Evolutionary conservation across 2,329 filamentous ascomycete species (phyloP), one percentile per base, ranked within the genome.

Genomic region (Sclerotinia spermophila): DNA sequence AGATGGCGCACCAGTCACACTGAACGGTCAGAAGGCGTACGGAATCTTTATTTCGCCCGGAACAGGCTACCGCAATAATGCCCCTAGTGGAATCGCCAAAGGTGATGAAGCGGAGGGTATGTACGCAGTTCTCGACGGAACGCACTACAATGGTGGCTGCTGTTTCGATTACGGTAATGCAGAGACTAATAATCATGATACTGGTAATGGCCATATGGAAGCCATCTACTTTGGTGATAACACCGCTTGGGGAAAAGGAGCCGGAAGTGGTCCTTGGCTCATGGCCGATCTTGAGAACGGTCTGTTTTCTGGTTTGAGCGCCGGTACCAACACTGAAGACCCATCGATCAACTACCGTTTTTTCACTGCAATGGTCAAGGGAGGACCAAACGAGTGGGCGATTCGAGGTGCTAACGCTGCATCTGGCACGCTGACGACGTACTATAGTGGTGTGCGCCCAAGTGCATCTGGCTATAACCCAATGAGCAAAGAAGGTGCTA

Each of bases 261-360:
- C 85, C 5, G 88, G 88, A 59, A 83, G 74, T 58, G 88, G 89
- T 0, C 89, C 89, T 0, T 91, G 89, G 89, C 77, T 91, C 74
- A 90, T 91, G 87, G 89, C 88, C 0, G 89, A 91, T 79, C 83
- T 91, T 0, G 89, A 91, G 77, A 90, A 91, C 72, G 86, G 87
- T 5, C 80, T 91, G 3, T 91, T 90, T 80, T 88, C 88, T 0
- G 88, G 88, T 21, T 15, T 67, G 0, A 82, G 77, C 71, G 38
- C 82, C 2, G 77, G 75, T 1, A 78, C 84, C 68, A 90, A 90
- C 76, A 64, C 82, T 1, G 83, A 71, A 1, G 82, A 89, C 74
- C 86, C 86, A 10, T 83, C 85, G 0, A 81, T 89, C 71, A 81
- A 82, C 1, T 79, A 81, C 71, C 85, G 87, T 0, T 91, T 91